phyloP scores from a whole-genome alignment of 768 basidiomycete species.

The Daedaleopsis sinensis region DNA sequence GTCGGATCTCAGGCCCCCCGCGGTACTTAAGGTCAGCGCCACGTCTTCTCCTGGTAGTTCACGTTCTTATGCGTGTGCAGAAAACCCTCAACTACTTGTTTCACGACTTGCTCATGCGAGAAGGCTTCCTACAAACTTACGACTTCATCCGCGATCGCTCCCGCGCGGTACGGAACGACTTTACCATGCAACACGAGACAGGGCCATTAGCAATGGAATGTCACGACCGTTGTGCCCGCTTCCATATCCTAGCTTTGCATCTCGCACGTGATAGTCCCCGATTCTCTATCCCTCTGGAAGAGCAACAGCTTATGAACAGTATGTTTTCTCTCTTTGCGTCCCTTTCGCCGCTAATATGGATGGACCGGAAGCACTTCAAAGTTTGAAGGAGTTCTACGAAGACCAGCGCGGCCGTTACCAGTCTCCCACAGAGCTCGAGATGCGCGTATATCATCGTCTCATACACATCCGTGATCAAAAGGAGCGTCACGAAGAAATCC shows the following conservation, averaged over 20 bases:
- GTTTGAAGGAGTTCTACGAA: conserved; percentile 91
- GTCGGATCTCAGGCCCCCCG: conserved; percentile 88
- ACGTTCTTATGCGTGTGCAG: conserved; percentile 40
- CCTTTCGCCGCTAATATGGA: not conserved
- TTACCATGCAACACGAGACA: conserved; percentile 88
- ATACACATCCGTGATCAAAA: conserved; percentile 87
- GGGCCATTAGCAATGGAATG: conserved; percentile 82
- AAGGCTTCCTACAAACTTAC: conserved; percentile 71
- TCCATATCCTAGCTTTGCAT: conserved; percentile 87
- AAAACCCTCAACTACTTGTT: conserved; percentile 93
- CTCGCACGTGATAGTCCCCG: conserved; percentile 54
- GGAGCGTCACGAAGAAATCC: conserved; percentile 75
- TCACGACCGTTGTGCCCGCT: conserved; percentile 92
- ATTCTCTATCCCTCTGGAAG: conserved; percentile 73
- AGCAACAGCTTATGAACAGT: conserved; percentile 94
- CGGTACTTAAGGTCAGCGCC: conserved; percentile 69
- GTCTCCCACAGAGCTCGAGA: conserved; percentile 89
- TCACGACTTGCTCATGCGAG: conserved; percentile 70
- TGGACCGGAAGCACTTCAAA: conserved; percentile 73
- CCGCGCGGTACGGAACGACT: conserved; percentile 88
- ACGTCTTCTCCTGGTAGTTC: not conserved
- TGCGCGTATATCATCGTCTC: conserved; percentile 93
- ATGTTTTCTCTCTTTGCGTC: conserved; percentile 33
- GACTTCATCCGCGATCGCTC: conserved; percentile 93
- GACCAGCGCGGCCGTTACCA: conserved; percentile 70